Percentiles rank a stretch among this genome's conserved stretches.
Conservation (phyloP, 495 filamentous ascomycete species). For the Xylaria castorea region DNA sequence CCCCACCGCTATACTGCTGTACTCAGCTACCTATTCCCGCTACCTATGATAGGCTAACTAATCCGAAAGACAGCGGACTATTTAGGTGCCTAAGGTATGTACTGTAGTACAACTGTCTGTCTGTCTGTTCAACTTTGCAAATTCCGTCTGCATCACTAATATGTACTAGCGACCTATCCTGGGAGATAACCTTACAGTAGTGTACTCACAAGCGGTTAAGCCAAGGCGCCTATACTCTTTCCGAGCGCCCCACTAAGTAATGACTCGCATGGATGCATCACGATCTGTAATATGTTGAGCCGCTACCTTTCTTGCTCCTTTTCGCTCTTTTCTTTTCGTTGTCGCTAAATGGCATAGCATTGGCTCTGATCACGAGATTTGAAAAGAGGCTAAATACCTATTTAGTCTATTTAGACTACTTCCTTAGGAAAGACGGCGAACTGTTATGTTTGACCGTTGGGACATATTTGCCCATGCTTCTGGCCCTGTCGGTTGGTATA, state of each 20-base stretch:
- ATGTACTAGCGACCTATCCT: background rate
- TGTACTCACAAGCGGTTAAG: background rate
- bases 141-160: background rate
- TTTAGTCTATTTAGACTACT: background rate
- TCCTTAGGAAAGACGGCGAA: background rate
- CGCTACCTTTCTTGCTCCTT: background rate
- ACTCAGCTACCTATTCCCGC: background rate
- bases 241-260: conserved; percentile 11
- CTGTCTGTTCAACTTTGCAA: background rate
- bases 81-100: too few relatives aligned
- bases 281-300: conserved; percentile 5
- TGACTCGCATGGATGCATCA: conserved; percentile 26
- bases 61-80: background rate
- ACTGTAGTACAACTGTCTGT: background rate
- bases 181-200: background rate
- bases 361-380: background rate
- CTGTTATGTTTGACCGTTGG: background rate
- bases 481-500: too few relatives aligned
- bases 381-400: background rate
- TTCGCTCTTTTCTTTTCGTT: background rate
- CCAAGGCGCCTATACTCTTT: background rate
- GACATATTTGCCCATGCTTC: background rate
- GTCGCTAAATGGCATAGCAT: background rate
- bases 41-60: conserved; percentile 1
- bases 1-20: conserved; percentile 9